phyloP scores from a whole-genome alignment of 352 stramenopile species.

The Globisporangium radiosum region DNA sequence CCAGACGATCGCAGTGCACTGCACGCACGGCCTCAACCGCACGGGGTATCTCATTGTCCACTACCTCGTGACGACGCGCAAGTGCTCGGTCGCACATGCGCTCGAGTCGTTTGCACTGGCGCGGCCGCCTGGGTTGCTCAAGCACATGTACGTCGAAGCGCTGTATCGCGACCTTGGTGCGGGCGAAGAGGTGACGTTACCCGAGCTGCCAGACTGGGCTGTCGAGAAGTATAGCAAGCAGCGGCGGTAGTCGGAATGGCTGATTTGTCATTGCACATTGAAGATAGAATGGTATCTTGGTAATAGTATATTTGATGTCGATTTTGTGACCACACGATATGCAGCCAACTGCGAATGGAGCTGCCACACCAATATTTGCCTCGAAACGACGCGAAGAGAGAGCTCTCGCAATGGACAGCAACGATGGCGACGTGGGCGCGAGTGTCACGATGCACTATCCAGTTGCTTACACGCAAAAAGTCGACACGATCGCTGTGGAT shows the following conservation, averaged over 20 bases:
- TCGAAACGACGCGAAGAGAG: neutral
- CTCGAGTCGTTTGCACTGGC: conserved; percentile 41
- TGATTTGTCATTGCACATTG: too few relatives aligned
- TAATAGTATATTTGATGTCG: too few relatives aligned
- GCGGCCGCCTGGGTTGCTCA: conserved; percentile 69
- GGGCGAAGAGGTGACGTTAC: conserved; percentile 33
- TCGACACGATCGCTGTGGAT: neutral
- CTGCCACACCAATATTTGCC: neutral
- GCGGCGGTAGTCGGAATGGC: neutral
- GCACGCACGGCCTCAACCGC: conserved; percentile 73
- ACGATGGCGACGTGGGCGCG: too few relatives aligned
- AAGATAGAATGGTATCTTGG: too few relatives aligned
- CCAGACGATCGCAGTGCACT: conserved; percentile 57
- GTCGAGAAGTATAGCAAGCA: conserved; percentile 56
- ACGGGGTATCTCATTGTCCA: conserved; percentile 72
- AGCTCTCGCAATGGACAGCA: neutral
- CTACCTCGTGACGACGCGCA: conserved; percentile 59
- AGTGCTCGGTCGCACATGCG: conserved; percentile 21
- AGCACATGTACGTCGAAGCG: conserved; percentile 78
- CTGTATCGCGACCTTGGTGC: conserved; percentile 49
- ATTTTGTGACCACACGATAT: too few relatives aligned
- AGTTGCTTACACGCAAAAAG: too few relatives aligned
- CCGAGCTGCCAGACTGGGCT: conserved; percentile 56
- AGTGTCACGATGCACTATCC: too few relatives aligned
- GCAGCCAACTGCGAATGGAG: too few relatives aligned